A percentile compares a stretch with the other conserved stretches of the same genome.
These are phyloP conservation scores for Fusarium miscanthi DNA, from an alignment of 2,329 filamentous ascomycete genomes.

Conservation along the genomic window DNA sequence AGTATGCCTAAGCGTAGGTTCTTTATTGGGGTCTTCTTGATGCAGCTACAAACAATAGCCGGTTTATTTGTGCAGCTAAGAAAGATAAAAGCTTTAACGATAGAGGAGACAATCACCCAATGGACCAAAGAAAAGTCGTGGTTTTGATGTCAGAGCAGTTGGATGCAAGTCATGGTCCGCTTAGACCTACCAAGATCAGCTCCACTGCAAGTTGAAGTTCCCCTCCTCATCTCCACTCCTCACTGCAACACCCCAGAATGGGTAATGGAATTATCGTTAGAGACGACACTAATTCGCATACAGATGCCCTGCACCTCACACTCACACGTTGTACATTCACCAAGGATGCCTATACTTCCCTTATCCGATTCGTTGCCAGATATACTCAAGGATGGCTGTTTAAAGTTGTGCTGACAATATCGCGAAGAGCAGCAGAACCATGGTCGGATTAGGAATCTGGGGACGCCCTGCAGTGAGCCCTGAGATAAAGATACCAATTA, in stretches of 20 bases:
- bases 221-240: constrained; percentile 1
- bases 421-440: neutral
- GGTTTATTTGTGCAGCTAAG: neutral
- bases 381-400: neutral
- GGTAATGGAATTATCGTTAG: neutral
- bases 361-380: neutral
- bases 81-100: accelerated
- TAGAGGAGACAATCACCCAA: neutral
- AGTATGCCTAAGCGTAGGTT: neutral
- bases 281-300: neutral
- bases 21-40: neutral
- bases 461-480: neutral
- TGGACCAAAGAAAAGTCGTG: neutral
- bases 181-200: constrained; percentile 1
- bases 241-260: neutral
- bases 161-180: neutral
- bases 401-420: neutral
- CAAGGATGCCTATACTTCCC: neutral
- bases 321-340: neutral
- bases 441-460: constrained; percentile 7
- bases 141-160: neutral
- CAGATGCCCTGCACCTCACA: neutral
- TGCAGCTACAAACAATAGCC: neutral
- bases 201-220: neutral
- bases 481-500: neutral